These are phyloP conservation scores for Podaxis sp. DNA, from an alignment of 768 basidiomycete species.

Conservation along the genomic window DNA sequence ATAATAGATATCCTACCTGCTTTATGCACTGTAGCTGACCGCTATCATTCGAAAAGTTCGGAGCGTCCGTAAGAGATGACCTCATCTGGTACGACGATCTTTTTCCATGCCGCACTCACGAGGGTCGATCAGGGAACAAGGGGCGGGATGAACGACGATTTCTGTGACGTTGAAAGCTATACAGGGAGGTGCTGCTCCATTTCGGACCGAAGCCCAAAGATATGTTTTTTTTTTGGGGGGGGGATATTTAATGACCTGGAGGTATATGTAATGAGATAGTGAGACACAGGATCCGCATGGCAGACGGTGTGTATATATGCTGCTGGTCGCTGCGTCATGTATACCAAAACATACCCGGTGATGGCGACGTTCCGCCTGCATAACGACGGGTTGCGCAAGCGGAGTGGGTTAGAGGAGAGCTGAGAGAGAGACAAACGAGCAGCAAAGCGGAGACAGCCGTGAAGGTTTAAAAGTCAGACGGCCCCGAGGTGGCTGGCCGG, in stretches of 20 bases:
- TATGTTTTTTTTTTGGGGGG: background rate
- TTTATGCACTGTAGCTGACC: background rate
- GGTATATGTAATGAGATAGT: too few species aligned
- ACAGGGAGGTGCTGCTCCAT: background rate
- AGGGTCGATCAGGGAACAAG: background rate
- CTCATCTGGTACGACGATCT: background rate
- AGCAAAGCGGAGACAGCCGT: constrained; percentile 5
- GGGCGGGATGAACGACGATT: background rate
- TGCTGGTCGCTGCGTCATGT: background rate
- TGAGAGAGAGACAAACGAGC: background rate
- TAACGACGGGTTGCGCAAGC: too few species aligned
- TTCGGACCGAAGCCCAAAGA: background rate
- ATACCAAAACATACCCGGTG: background rate
- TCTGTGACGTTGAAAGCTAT: background rate
- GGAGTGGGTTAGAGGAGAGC: background rate
- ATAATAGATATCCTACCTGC: background rate
- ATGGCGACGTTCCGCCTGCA: background rate
- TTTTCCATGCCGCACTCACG: background rate
- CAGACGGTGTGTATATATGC: background rate
- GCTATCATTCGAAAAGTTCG: background rate
- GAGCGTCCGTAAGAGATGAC: background rate
- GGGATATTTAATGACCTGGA: background rate
- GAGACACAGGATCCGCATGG: background rate
- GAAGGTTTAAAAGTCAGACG: constrained; percentile 9
- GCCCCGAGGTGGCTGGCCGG: background rate